Percentiles rank a stretch among this genome's conserved stretches.
These are phyloP conservation scores for Trypanosomatidae sp. DNA, from an alignment of 208 protist species.

Conservation along the genomic window DNA sequence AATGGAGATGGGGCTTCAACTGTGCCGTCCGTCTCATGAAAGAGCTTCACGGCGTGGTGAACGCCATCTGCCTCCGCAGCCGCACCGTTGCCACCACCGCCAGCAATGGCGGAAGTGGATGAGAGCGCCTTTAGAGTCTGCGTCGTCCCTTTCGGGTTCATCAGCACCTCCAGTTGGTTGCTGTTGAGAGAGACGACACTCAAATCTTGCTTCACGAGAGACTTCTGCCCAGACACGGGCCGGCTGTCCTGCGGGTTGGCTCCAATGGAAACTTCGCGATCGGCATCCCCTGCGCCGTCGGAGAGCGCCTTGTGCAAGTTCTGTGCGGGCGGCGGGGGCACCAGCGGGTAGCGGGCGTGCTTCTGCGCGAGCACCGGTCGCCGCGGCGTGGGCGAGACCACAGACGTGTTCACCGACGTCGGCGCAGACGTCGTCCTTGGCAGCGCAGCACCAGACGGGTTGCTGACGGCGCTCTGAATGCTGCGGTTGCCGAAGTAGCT, in stretches of 20 bases:
- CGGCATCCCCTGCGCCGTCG: too few species aligned
- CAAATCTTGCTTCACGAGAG: conserved; percentile 16
- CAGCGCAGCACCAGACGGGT: conserved; percentile 31
- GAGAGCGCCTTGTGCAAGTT: not conserved
- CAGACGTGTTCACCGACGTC: too few species aligned
- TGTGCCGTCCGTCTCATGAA: conserved; percentile 2
- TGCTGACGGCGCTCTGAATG: conserved; percentile 31
- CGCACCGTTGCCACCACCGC: not conserved
- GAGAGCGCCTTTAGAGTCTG: not conserved
- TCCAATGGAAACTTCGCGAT: too few species aligned
- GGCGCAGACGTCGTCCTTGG: conserved; percentile 4
- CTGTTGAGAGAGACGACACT: conserved; percentile 42
- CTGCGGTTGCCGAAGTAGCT: conserved; percentile 57
- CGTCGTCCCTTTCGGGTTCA: not conserved
- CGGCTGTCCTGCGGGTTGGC: too few species aligned
- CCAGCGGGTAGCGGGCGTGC: not conserved
- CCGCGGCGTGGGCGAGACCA: too few species aligned
- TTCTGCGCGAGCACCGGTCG: too few species aligned
- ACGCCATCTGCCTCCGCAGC: too few species aligned
- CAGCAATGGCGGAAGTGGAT: not conserved
- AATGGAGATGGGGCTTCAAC: too few species aligned
- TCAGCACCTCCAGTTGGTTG: conserved; percentile 36
- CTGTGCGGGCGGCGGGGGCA: not conserved
- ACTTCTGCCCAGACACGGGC: conserved; percentile 2
- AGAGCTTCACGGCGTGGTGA: conserved; percentile 5